Base-by-base conservation (phyloP, 2,329 filamentous ascomycete genomes). In the Leptographium wingfieldii region DNA sequence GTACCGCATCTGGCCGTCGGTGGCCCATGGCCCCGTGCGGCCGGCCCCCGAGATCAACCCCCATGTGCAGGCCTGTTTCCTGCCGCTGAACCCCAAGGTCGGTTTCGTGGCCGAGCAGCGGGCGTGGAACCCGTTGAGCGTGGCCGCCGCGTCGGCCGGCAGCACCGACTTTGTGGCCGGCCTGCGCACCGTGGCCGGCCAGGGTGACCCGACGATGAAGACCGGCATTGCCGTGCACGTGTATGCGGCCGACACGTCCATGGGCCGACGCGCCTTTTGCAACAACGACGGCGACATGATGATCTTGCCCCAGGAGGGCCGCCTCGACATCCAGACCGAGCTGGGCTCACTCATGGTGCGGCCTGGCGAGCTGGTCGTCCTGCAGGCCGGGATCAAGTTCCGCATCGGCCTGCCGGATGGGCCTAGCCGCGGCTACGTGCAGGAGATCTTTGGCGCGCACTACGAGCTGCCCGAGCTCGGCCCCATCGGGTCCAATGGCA, bases 401-500 rank as follows among this genome's bases (percentile, higher is more conserved):
- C 77, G 79, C 19, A 80, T 86, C n/a, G 74, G 74, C 3, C 71
- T 86, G 83, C 56, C 61, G 1, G 62, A 61, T 38, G 62, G 61
- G 0, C 52, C 35, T 16, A 58, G 59, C 22, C 57, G 65, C 16
- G 85, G 85, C 10, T 88, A 87, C 67, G 81, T 87, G 56, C 78
- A 85, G 40, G 85, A 88, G 68, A 72, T 87, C 16, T 88, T 83
- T 69, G 82, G 85, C 49, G 77, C 78, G 0, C 81, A 83, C 68
- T 88, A 84, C 65, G 74, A 80, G 54, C 79, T 88, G 0, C 85
- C 85, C 0, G 85, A 88, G 60, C 75, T 88, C 0, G 85, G 85
- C 0, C 82, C 83, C 0, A 75, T 88, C 4, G 85, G 85, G 0
- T 82, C 82, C 9, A 86, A 85, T 65, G 81, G 83, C 1, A 73